Evolutionary conservation across 805 yeast genomes (phyloP).

Genomic region (Kuraishia molischiana): DNA sequence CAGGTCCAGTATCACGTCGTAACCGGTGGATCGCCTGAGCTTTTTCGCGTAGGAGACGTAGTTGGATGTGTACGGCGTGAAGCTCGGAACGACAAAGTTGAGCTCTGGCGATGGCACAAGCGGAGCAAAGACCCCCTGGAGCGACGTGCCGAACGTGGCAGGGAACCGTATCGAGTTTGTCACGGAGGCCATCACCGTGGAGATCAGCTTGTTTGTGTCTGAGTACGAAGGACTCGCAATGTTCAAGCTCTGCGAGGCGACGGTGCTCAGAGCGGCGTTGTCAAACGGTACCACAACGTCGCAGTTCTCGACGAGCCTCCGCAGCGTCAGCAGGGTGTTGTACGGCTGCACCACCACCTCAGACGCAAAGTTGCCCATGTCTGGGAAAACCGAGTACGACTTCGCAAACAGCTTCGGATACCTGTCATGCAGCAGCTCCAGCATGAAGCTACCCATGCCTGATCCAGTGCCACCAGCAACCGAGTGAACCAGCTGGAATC

Average conservation of each 20-base stretch:
- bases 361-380: slow-evolving; percentile 47
- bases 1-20: slow-evolving; percentile 78
- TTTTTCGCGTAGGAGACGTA: slow-evolving; percentile 45
- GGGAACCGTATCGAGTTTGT: slow-evolving; percentile 90
- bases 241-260: slow-evolving; percentile 56
- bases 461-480: slow-evolving; percentile 99
- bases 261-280: slow-evolving; percentile 69
- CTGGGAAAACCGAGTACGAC: slow-evolving; percentile 83
- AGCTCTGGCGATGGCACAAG: slow-evolving; percentile 79
- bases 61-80: slow-evolving; percentile 69
- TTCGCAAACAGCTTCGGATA: slow-evolving; percentile 76
- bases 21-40: slow-evolving; percentile 63
- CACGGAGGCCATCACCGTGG: slow-evolving; percentile 74
- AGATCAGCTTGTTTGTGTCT: slow-evolving; percentile 77
- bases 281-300: slow-evolving; percentile 88
- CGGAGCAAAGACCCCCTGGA: slow-evolving; percentile 72
- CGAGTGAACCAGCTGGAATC: slow-evolving; percentile 85
- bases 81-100: slow-evolving; percentile 66
- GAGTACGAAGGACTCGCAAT: slow-evolving; percentile 55
- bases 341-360: slow-evolving; percentile 99
- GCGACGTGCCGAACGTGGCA: slow-evolving; percentile 79
- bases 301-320: slow-evolving; percentile 72
- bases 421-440: slow-evolving; percentile 73
- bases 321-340: slow-evolving; percentile 75
- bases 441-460: slow-evolving; percentile 78